A percentile compares a stretch with the other conserved stretches of the same genome.
These are phyloP conservation scores for Dactylellina haptotyla DNA, from an alignment of 2,329 filamentous ascomycete species.

Conservation along the genomic window DNA sequence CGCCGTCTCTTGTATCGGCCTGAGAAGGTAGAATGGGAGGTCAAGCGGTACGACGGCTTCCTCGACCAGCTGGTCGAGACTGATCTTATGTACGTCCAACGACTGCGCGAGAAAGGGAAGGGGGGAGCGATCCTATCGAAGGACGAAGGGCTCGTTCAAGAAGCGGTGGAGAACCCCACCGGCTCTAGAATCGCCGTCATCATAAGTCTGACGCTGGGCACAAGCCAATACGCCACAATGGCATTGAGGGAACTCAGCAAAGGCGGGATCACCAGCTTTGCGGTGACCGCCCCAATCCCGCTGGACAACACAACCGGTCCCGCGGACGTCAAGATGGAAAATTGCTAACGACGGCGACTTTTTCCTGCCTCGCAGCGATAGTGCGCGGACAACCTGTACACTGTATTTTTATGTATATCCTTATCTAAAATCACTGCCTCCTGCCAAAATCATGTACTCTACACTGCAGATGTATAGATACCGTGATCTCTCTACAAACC, in stretches of 20 bases:
- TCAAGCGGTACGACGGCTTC: constrained; percentile 75
- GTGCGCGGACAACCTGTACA: no score
- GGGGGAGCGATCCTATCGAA: constrained; percentile 28
- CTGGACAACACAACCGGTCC: neutral
- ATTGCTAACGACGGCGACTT: neutral
- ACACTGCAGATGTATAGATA: constrained; percentile 31
- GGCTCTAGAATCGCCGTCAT: constrained; percentile 71
- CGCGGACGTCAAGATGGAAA: constrained; percentile 19
- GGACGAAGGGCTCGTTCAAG: constrained; percentile 43
- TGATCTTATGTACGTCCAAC: constrained; percentile 76
- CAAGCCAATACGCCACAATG: constrained; percentile 86
- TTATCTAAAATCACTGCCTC: constrained; percentile 10
- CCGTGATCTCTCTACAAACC: neutral
- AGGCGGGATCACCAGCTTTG: constrained; percentile 69
- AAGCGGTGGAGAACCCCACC: constrained; percentile 32
- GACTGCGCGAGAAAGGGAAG: constrained; percentile 34
- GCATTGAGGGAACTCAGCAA: constrained; percentile 82
- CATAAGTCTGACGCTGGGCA: constrained; percentile 78
- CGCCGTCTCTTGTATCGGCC: constrained; percentile 81
- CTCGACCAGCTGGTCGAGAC: constrained; percentile 89
- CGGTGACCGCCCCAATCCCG: constrained; percentile 7
- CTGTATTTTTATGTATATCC: constrained; percentile 11
- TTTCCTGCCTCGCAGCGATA: no score
- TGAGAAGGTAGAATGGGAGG: constrained; percentile 71
- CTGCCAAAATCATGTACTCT: constrained; percentile 19